A percentile compares a stretch with the other conserved stretches of the same genome.
Conservation (phyloP, 2,329 filamentous ascomycete genomes). For the Lasiodiplodia citricola region DNA sequence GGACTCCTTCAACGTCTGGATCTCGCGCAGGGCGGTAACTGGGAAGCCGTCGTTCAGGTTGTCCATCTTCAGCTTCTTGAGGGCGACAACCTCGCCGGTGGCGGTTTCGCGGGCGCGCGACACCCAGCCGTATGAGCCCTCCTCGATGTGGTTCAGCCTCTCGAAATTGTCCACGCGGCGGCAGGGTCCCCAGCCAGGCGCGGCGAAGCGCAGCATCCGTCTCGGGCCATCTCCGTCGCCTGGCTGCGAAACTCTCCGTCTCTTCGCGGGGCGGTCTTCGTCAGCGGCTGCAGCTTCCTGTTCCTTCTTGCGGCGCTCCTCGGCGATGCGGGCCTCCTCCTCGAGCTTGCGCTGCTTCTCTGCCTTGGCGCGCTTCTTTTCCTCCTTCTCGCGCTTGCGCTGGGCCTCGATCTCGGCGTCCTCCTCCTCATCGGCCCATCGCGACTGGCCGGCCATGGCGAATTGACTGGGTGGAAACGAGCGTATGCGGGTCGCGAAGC, state of each 20-base stretch:
- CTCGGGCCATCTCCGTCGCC: conserved; percentile 43
- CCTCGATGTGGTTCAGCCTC: conserved; percentile 94
- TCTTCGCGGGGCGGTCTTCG: conserved; percentile 58
- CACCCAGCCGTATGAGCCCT: conserved; percentile 95
- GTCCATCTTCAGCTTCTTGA: conserved; percentile 94
- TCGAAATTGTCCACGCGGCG: conserved; percentile 87
- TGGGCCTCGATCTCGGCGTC: conserved; percentile 76
- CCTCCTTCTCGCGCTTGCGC: conserved; percentile 82
- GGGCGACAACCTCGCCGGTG: conserved; percentile 81
- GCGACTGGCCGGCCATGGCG: conserved; percentile 64
- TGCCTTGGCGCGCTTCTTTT: conserved; percentile 82
- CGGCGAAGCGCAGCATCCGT: conserved; percentile 74
- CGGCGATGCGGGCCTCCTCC: conserved; percentile 44
- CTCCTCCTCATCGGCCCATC: conserved; percentile 87
- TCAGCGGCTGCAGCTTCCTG: conserved; percentile 28
- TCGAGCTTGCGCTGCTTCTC: conserved; percentile 77
- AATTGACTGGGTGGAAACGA: background rate
- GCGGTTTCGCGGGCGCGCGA: conserved; percentile 77
- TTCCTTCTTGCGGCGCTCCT: conserved; percentile 39
- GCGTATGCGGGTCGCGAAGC: conserved; percentile 53
- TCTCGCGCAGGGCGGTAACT: conserved; percentile 91
- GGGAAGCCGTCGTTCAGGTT: conserved; percentile 80
- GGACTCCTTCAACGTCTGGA: conserved; percentile 84
- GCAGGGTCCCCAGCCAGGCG: conserved; percentile 70
- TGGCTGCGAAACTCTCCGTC: conserved; percentile 65